Conservation (phyloP, 1,139 yeast genomes). For the Pichia sp. region DNA sequence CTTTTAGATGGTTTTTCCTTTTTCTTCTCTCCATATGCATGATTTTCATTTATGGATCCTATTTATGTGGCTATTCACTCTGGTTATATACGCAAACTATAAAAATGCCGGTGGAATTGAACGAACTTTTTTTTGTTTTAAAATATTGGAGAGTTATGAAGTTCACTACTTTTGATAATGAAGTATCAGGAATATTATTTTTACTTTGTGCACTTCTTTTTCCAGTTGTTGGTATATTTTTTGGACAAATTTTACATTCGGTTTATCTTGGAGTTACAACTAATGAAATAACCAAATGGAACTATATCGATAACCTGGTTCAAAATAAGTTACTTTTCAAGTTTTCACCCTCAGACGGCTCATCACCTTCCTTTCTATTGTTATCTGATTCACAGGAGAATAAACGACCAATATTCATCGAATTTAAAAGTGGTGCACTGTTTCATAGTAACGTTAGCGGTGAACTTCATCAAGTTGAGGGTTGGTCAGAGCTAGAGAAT, state of each 20-base stretch:
- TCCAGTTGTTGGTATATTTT: slow-evolving; percentile 49
- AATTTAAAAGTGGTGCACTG: slow-evolving; percentile 12
- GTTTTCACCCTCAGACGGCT: slow-evolving; percentile 20
- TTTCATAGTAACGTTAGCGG: slow-evolving; percentile 5
- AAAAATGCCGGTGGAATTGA: slow-evolving; percentile 5
- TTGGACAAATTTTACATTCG: slow-evolving; percentile 53
- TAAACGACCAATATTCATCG: slow-evolving; percentile 11
- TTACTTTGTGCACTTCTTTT: slow-evolving; percentile 48
- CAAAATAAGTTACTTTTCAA: slow-evolving; percentile 34
- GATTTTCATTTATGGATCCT: slow-evolving; percentile 56
- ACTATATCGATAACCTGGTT: slow-evolving; percentile 55
- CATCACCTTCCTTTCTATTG: slow-evolving; percentile 7
- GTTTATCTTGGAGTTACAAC: slow-evolving; percentile 83
- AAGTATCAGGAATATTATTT: slow-evolving; percentile 44
- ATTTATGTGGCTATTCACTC: slow-evolving; percentile 32
- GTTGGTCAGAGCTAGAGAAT: slow-evolving; percentile 48
- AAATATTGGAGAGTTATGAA: slow-evolving; percentile 31
- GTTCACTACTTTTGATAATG: slow-evolving; percentile 29
- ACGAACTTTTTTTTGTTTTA: slow-evolving; percentile 17
- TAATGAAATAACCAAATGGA: slow-evolving; percentile 84
- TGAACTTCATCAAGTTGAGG: slow-evolving; percentile 25
- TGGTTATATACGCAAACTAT: slow-evolving; percentile 16
- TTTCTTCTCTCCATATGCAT: slow-evolving; percentile 52
- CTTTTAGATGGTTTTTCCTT: slow-evolving; percentile 61
- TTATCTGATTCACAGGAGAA: neutral